Evolutionary conservation across 1,139 yeast genomes (phyloP).

Genomic region (Hanseniaspora sp.): DNA sequence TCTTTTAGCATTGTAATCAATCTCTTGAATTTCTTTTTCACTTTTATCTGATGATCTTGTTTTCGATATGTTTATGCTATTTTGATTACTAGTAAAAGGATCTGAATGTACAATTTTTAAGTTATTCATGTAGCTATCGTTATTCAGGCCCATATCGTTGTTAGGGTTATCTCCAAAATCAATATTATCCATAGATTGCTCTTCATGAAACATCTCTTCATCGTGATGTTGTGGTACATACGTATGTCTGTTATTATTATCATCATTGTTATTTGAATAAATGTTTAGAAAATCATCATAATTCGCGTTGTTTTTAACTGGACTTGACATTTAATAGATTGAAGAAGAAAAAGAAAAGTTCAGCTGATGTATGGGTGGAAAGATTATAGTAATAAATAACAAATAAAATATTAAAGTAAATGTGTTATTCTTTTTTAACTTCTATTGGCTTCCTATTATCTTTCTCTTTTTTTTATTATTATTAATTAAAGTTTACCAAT

Average conservation of each 20-base stretch:
- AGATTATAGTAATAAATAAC: no score
- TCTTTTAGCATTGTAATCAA: not conserved
- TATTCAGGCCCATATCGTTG: not conserved
- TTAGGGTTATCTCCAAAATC: constrained; percentile 13
- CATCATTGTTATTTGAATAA: not conserved
- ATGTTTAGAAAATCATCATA: constrained; percentile 7
- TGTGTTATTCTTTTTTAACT: no score
- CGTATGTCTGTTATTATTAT: not conserved
- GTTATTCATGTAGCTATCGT: not conserved
- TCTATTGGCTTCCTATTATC: no score
- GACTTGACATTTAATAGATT: not conserved
- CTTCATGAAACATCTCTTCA: constrained; percentile 5
- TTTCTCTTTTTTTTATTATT: no score
- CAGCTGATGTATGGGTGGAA: no score
- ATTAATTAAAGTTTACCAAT: no score
- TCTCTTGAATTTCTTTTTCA: no score
- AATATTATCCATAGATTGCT: not conserved
- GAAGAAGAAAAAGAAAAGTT: no score
- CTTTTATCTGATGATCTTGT: not conserved
- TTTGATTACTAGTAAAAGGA: not conserved
- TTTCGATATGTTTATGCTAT: not conserved
- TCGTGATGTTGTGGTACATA: not conserved
- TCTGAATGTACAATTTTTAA: not conserved
- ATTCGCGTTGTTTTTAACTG: not conserved
- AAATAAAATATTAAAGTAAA: no score